Evolutionary conservation across 2,329 filamentous ascomycete species (phyloP).

Genomic region (Thielaviopsis ethacetica): DNA sequence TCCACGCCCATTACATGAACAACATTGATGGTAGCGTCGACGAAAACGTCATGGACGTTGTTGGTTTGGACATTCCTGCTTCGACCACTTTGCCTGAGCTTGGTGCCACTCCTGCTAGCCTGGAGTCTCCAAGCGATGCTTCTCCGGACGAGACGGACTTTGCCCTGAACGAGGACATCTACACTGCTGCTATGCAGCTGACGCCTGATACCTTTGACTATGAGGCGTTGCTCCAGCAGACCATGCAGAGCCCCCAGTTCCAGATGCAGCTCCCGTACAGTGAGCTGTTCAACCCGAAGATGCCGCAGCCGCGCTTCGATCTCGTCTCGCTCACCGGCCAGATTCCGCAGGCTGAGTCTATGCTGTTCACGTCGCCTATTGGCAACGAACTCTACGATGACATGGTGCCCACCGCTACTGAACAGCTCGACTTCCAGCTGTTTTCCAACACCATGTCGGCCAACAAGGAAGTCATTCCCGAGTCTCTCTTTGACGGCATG

Average conservation of each 20-base stretch:
- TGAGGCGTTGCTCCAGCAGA: conserved; percentile 22
- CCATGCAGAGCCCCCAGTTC: not conserved
- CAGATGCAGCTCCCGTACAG: conserved; percentile 4
- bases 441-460: conserved; percentile 27
- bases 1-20: conserved; percentile 19
- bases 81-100: conserved; percentile 6
- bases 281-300: conserved; percentile 3
- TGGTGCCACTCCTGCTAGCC: conserved; percentile 7
- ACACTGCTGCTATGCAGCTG: conserved; percentile 37
- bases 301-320: conserved; percentile 7
- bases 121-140: conserved; percentile 5
- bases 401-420: conserved; percentile 24
- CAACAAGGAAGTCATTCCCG: conserved; percentile 24
- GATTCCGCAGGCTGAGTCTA: conserved; percentile 33
- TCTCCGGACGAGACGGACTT: conserved; percentile 38
- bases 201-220: conserved; percentile 17
- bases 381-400: conserved; percentile 53
- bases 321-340: conserved; percentile 51
- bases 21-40: conserved; percentile 26
- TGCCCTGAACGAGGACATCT: conserved; percentile 45
- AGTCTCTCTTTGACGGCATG: conserved; percentile 33
- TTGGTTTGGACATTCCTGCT: conserved; percentile 10
- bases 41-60: conserved; percentile 7
- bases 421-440: conserved; percentile 45
- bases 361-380: conserved; percentile 52